Evolutionary conservation across 306 rosid genomes (phyloP).

Genomic region (Urtica urens): DNA sequence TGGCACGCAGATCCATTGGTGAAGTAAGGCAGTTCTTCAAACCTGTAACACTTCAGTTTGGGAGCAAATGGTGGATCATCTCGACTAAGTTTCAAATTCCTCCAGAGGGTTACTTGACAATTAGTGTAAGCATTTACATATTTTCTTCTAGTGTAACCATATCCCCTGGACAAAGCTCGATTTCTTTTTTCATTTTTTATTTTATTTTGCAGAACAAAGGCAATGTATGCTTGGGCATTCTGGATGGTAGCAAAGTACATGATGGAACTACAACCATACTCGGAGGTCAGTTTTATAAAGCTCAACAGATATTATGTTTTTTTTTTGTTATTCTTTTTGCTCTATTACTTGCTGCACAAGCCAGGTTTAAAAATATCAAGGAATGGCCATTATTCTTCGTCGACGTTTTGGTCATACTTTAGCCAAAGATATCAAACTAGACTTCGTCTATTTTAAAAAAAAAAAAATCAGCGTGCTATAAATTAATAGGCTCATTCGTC

Average conservation of each 20-base stretch:
- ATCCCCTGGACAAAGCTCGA: no score
- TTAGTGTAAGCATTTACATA: conserved; percentile 35
- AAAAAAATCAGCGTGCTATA: no score
- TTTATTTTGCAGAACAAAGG: conserved; percentile 59
- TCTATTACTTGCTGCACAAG: no score
- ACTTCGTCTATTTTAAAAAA: no score
- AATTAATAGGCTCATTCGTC: no score
- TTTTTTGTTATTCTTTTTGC: background rate
- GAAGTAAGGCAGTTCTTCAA: conserved; percentile 58
- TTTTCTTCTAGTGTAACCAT: no score
- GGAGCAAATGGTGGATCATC: conserved; percentile 67
- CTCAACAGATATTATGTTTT: background rate
- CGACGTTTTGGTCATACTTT: no score
- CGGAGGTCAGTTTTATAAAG: conserved; percentile 41
- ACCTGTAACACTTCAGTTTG: conserved; percentile 50
- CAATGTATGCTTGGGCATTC: conserved; percentile 73
- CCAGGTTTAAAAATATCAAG: no score
- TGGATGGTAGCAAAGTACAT: conserved; percentile 56
- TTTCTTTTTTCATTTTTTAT: no score
- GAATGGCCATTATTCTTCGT: no score
- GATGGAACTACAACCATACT: conserved; percentile 66
- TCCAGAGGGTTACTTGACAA: conserved; percentile 63
- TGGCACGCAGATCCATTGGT: conserved; percentile 43
- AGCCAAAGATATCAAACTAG: no score
- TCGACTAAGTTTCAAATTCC: conserved; percentile 46